Percentiles rank a stretch among this genome's conserved stretches.
Conservation (phyloP, 1,284 basidiomycete genomes). For the Testicularia cyperi region DNA sequence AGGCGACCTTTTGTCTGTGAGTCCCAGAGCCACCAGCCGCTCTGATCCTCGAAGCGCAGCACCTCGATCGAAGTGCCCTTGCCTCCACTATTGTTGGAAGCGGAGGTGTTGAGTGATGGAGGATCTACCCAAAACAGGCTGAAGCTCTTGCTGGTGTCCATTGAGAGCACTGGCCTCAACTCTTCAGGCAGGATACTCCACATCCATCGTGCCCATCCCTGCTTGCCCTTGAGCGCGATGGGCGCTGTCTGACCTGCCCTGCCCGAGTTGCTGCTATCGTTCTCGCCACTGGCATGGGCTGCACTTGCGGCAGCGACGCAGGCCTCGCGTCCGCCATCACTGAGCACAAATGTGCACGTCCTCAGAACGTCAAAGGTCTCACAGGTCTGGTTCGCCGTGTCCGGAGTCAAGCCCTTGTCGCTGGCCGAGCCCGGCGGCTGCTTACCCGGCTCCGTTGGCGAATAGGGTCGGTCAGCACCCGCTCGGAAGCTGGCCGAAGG, state of each 20-base stretch:
- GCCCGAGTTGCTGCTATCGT: not conserved
- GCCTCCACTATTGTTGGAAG: not conserved
- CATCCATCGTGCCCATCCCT: slow-evolving; percentile 45
- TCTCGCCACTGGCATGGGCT: slow-evolving; percentile 1
- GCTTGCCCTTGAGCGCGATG: slow-evolving; percentile 1
- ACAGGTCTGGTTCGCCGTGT: too few species aligned
- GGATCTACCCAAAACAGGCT: slow-evolving; percentile 44
- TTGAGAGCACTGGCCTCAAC: slow-evolving; percentile 31
- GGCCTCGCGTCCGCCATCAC: slow-evolving; percentile 10
- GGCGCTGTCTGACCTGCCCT: too few species aligned
- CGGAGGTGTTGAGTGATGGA: not conserved
- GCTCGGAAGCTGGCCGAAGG: slow-evolving; percentile 4
- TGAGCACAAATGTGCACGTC: slow-evolving; percentile 21
- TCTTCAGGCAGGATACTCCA: slow-evolving; percentile 38
- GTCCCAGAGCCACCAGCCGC: slow-evolving; percentile 46
- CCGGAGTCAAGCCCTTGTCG: not conserved
- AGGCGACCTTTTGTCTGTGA: slow-evolving; percentile 35
- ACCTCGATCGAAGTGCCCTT: slow-evolving; percentile 25
- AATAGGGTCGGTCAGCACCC: slow-evolving; percentile 38
- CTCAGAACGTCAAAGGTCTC: too few species aligned
- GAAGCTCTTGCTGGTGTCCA: slow-evolving; percentile 46
- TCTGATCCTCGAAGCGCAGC: slow-evolving; percentile 38
- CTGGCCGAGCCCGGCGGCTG: too few species aligned
- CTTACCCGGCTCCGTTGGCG: slow-evolving; percentile 22
- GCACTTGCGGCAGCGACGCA: not conserved